Evolutionary conservation across 208 protist genomes (phyloP), one percentile per base, ranked within the genome.

Genomic region (Crithidia acanthocephali): DNA sequence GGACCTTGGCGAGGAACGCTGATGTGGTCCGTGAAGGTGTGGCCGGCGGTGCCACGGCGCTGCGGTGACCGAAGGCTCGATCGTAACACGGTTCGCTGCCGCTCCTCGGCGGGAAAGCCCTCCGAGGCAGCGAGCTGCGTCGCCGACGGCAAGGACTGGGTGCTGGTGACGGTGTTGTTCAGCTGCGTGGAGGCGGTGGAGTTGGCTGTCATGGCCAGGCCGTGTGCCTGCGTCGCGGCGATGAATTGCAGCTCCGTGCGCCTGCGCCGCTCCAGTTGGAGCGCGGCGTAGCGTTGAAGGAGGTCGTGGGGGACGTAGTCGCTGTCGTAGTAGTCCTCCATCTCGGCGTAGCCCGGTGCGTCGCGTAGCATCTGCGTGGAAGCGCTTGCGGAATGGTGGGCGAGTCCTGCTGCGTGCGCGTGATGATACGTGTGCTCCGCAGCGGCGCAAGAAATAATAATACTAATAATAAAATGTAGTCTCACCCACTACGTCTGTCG

Each of bases 261-360:
- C 51, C 18, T 66, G 2, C 47, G 55, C 23, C 60, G 22, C 58
- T 74, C 67, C 20, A 28, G 53, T 27, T 63, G 63, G 3, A 86
- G 76, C 0, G 25, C 71, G 20, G 48, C 44, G 80, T 80, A 88
- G 58, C 72, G 65, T 2, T 62, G 58, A 27, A 83, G 42, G 35
- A 88, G 60, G 11, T 76, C 40, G 16, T 47, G 25, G 0, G 84
- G 84, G 18, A 81, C 80, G 59, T 85, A 84, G 47, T 68, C 64
- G 48, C 62, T 68, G 61, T 72, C 74, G 74, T 84, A 88, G 72
- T 86, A 88, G 58, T 88, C 84, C 27, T 84, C 71, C 51, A 80
- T 70, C 25, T 68, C 22, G 0, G 47, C 50, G 11, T 64, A 81
- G 5, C 68, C 67, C 8, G 72, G 58, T 0, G 48, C 56, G 18